phyloP scores from a whole-genome alignment of 2,329 filamentous ascomycete species.

The Exophiala viscosa region DNA sequence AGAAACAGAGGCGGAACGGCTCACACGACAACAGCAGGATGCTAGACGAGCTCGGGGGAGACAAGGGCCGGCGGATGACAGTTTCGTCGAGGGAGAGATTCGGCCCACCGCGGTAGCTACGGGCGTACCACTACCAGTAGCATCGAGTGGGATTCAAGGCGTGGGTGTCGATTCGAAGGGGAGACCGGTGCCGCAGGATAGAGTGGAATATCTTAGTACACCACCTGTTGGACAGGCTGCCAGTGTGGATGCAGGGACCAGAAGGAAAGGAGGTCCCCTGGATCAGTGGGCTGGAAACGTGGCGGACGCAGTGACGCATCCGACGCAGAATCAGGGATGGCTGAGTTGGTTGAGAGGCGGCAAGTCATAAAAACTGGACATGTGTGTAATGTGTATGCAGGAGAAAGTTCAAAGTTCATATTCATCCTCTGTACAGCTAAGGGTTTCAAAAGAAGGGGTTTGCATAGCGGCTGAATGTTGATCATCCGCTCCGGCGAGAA shows the following conservation, averaged over 20 bases:
- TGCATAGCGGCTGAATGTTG: too few relatives aligned
- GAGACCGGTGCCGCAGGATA: constrained; percentile 24
- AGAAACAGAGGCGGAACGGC: constrained; percentile 17
- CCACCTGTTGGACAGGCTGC: too few relatives aligned
- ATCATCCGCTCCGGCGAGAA: too few relatives aligned
- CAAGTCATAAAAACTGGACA: constrained; percentile 3
- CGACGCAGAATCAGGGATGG: constrained; percentile 15
- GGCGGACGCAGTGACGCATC: constrained; percentile 8
- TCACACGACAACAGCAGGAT: too few relatives aligned
- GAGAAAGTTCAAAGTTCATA: background rate
- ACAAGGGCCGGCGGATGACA: constrained; percentile 3
- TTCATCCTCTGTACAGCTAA: background rate
- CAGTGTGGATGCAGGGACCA: constrained; percentile 1
- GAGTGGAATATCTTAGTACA: constrained; percentile 20
- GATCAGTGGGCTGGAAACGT: constrained; percentile 26
- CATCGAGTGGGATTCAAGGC: constrained; percentile 19
- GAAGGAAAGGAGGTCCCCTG: constrained; percentile 18
- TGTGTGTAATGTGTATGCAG: background rate
- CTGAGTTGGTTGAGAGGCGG: constrained; percentile 19
- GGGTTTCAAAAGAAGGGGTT: too few relatives aligned
- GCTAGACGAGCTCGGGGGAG: constrained; percentile 13
- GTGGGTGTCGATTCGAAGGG: constrained; percentile 28
- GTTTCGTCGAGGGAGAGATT: constrained; percentile 17
- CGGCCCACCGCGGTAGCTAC: constrained; percentile 7
- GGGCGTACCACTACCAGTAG: constrained; percentile 5